These are phyloP conservation scores for bread wheat (Triticum aestivum) DNA, from an alignment of 176 grass and related monocot species.

Conservation along the genomic window IWGSC_CS_RefSeq_v2.1 NC_057804.1:83028999-83029498, in stretches of 20 bases:
- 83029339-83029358: neutral
- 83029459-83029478: too few relatives aligned
- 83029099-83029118: neutral
- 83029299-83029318: neutral
- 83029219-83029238: slow-evolving; percentile 39
- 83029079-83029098: neutral
- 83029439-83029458: neutral
- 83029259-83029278: neutral
- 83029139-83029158: slow-evolving; percentile 37
- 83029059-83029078: neutral
- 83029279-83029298: neutral
- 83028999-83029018: slow-evolving; percentile 27
- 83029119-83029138: neutral
- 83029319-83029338: slow-evolving; percentile 13
- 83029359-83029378: neutral
- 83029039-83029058: neutral
- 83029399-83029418: neutral
- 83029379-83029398: neutral
- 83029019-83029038: slow-evolving; percentile 21
- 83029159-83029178: slow-evolving; percentile 34
- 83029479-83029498: too few relatives aligned
- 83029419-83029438: neutral
- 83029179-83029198: slow-evolving; percentile 56
- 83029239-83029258: neutral
- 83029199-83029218: slow-evolving; percentile 3